These are phyloP conservation scores for Gastrolobium villosum DNA, from an alignment of 306 rosid species.

Conservation along the genomic window DNA sequence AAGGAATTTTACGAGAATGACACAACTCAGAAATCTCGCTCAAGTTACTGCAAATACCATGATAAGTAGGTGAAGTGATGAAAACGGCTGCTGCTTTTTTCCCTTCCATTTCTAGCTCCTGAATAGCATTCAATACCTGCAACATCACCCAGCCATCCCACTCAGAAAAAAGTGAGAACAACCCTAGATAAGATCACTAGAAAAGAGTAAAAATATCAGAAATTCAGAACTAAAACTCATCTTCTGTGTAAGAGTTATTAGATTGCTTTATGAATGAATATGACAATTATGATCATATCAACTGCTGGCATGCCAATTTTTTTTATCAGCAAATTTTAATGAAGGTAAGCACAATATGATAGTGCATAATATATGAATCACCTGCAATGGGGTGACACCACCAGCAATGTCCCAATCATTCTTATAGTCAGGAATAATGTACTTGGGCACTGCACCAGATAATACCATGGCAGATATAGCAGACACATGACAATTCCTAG, in stretches of 20 bases:
- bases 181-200: slow-evolving; percentile 3
- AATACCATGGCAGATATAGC: slow-evolving; percentile 83
- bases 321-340: neutral
- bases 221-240: slow-evolving; percentile 9
- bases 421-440: slow-evolving; percentile 75
- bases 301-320: slow-evolving; percentile 19
- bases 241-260: slow-evolving; percentile 10
- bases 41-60: slow-evolving; percentile 84
- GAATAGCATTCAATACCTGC: slow-evolving; percentile 76
- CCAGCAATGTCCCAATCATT: slow-evolving; percentile 78
- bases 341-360: slow-evolving; percentile 13
- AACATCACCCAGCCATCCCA: slow-evolving; percentile 35
- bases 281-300: slow-evolving; percentile 16
- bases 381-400: slow-evolving; percentile 77
- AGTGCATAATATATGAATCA: slow-evolving; percentile 41
- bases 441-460: slow-evolving; percentile 87
- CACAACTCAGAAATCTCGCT: slow-evolving; percentile 70
- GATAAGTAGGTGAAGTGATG: slow-evolving; percentile 89
- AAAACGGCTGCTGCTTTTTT: slow-evolving; percentile 78
- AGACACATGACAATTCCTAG: slow-evolving; percentile 82
- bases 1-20: slow-evolving; percentile 77
- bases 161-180: neutral
- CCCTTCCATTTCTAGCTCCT: slow-evolving; percentile 69
- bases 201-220: slow-evolving; percentile 10
- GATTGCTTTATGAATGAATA: neutral